Evolutionary conservation across 768 basidiomycete genomes (phyloP).

Genomic region (Roridomyces roridus): DNA sequence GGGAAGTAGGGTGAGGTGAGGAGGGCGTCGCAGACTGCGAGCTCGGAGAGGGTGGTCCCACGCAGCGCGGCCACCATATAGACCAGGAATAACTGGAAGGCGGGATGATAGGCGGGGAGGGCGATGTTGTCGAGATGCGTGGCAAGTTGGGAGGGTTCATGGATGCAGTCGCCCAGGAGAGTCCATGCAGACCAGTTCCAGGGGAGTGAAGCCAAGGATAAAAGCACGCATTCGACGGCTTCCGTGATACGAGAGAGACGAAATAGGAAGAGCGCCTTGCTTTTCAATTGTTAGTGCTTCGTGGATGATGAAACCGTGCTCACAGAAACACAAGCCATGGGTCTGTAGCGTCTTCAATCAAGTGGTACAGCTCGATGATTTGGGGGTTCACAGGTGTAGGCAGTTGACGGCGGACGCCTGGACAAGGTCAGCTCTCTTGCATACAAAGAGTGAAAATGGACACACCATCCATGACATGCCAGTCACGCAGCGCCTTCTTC

Average conservation of each 20-base stretch:
- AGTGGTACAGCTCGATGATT: conserved; percentile 51
- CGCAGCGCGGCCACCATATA: conserved; percentile 74
- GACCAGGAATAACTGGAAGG: conserved; percentile 71
- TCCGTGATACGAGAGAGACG: conserved; percentile 64
- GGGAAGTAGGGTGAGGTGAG: conserved; percentile 62
- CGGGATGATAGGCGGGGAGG: conserved; percentile 56
- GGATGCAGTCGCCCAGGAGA: conserved; percentile 59
- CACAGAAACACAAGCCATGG: conserved; percentile 74
- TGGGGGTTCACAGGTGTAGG: conserved; percentile 55
- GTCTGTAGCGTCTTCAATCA: conserved; percentile 52
- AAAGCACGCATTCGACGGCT: conserved; percentile 65
- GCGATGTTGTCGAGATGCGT: conserved; percentile 50
- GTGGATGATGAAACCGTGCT: conserved; percentile 26
- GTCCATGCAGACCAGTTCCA: conserved; percentile 83
- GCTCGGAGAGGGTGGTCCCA: conserved; percentile 65
- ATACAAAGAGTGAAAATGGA: neutral
- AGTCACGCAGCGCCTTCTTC: conserved; percentile 65
- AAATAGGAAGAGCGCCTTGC: conserved; percentile 67
- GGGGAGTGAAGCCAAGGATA: conserved; percentile 60
- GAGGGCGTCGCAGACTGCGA: conserved; percentile 65
- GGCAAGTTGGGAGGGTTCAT: conserved; percentile 40
- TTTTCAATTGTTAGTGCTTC: conserved; percentile 29
- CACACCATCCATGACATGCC: conserved; percentile 64
- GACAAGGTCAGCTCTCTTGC: neutral
- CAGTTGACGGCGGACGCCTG: conserved; percentile 56